Evolutionary conservation across 352 stramenopile species (phyloP), one percentile per base, ranked within the genome.

Genomic region (Aphanomyces cochlioides): DNA sequence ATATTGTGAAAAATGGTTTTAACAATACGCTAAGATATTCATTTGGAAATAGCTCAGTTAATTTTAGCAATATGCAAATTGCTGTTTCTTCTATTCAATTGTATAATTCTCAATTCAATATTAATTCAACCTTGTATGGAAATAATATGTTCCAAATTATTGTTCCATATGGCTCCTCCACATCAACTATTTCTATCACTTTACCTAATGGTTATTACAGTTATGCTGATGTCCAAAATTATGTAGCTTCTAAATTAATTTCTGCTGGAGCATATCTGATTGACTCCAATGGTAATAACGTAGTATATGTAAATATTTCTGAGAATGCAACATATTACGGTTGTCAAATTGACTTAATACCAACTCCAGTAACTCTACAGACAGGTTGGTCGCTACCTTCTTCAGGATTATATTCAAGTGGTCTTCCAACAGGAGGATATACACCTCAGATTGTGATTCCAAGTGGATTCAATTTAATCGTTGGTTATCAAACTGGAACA

Each of bases 81-180:
- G 56, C 66, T 43, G 15, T 78, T 34, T 7, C 58, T 19, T 47
- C 15, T 43, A 73, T 78, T 17, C 56, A 70, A 57, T 60, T 78
- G 3, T 76, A 72, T 54, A 75, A 75, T 47, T 68, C 41, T 17
- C 57, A 74, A 43, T 78, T 69, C 54, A 78, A 75, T 40, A 72
- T 78, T 38, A 66, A 78, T 75, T 12, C 58, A 37, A 17, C 4
- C 2, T 19, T 19, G 3, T 75, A 67, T 66, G 34, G 40, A 38
- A 78, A 75, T 36, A 75, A 70, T 36, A 72, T 41, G 3, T 67
- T 78, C 17, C 41, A 21, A 3, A 64, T 78, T 38, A 72, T 67
- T 41, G 47, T 75, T 1, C 73, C 73, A n/a, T 73, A 54, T 17
- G 69, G 13, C 13, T n/a, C 69, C 12, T 71, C 66, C 15, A 74